phyloP scores from a whole-genome alignment of 768 basidiomycete genomes.

The Termitomyces sp. region DNA sequence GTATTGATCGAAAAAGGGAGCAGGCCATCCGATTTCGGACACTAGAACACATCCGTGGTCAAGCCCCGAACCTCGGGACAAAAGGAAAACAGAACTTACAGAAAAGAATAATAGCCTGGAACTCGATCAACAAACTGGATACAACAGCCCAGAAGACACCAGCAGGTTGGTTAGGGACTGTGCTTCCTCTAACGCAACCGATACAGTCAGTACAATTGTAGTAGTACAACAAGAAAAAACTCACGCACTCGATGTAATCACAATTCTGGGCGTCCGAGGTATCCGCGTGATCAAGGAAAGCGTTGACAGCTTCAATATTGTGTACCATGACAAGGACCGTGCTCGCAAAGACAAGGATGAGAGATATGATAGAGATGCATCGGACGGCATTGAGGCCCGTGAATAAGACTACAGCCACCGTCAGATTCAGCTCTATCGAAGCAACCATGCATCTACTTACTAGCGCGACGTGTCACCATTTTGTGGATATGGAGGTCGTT shows the following conservation, averaged over 20 bases:
- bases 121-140: slow-evolving; percentile 80
- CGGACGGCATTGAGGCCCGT: slow-evolving; percentile 78
- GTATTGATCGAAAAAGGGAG: slow-evolving; percentile 77
- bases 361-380: slow-evolving; percentile 68
- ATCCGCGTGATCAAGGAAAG: slow-evolving; percentile 44
- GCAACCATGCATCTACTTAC: slow-evolving; percentile 19
- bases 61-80: neutral
- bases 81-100: slow-evolving; percentile 32
- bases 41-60: slow-evolving; percentile 29
- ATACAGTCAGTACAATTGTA: neutral
- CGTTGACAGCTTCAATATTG: slow-evolving; percentile 74
- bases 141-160: slow-evolving; percentile 92
- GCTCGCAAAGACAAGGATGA: slow-evolving; percentile 79
- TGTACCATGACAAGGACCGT: slow-evolving; percentile 71
- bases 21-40: slow-evolving; percentile 79
- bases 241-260: slow-evolving; percentile 75
- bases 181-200: slow-evolving; percentile 49
- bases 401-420: slow-evolving; percentile 41
- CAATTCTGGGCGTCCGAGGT: slow-evolving; percentile 47
- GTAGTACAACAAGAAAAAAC: neutral
- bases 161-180: slow-evolving; percentile 91
- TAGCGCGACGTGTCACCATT: slow-evolving; percentile 32
- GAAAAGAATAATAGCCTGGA: slow-evolving; percentile 74
- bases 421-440: neutral
- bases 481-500: neutral